Evolutionary conservation across 1,139 yeast genomes (phyloP).

Genomic region (Saccharomyces hybrid): DNA sequence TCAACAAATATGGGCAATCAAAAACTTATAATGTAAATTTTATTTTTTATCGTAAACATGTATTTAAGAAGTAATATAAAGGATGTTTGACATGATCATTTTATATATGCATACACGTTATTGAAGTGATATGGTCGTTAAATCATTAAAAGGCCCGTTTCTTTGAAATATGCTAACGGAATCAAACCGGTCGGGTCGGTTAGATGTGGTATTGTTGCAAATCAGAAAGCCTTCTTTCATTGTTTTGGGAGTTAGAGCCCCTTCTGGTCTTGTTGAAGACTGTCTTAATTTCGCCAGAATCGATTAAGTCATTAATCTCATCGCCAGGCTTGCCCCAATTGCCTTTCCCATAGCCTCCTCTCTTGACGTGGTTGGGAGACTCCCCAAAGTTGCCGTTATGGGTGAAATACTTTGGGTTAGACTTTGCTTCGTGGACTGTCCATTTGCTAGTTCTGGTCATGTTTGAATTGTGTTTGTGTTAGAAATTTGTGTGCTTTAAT

Average conservation of each 20-base stretch:
- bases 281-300: slow-evolving; percentile 35
- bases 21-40: neutral
- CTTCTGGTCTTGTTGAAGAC: slow-evolving; percentile 38
- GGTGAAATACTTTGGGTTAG: slow-evolving; percentile 66
- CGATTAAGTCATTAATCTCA: slow-evolving; percentile 46
- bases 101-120: neutral
- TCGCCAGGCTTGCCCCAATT: slow-evolving; percentile 72
- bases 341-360: slow-evolving; percentile 75
- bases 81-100: neutral
- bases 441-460: slow-evolving; percentile 89
- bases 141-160: neutral
- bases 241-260: slow-evolving; percentile 38
- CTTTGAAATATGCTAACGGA: neutral
- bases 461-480: slow-evolving; percentile 7
- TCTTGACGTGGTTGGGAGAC: slow-evolving; percentile 71
- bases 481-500: neutral
- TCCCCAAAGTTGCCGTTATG: slow-evolving; percentile 60
- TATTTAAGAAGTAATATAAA: neutral
- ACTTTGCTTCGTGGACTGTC: slow-evolving; percentile 54
- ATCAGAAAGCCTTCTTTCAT: slow-evolving; percentile 33
- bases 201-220: slow-evolving; percentile 21
- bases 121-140: slow-evolving; percentile 3
- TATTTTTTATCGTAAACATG: neutral
- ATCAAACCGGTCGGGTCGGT: neutral
- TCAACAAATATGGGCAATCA: neutral